phyloP scores from a whole-genome alignment of 2,329 filamentous ascomycete genomes.

The Sphaerulina vaccinii region DNA sequence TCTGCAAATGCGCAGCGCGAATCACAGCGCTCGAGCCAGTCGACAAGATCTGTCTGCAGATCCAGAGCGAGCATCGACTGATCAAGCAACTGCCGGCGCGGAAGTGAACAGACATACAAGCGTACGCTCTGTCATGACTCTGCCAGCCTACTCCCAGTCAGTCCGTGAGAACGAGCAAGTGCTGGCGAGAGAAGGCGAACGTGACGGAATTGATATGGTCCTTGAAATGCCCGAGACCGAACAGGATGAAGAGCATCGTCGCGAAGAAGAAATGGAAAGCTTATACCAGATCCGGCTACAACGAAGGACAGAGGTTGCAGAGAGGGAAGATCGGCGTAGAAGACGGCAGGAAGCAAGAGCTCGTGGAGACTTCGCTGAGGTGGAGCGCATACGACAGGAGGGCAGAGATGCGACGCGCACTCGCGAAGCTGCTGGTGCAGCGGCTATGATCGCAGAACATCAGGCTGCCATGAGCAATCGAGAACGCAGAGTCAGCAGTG shows the following conservation, averaged over 20 bases:
- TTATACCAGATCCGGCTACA: conserved; percentile 84
- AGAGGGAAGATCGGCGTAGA: conserved; percentile 72
- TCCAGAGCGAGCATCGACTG: conserved; percentile 28
- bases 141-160: conserved; percentile 77
- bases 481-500: conserved; percentile 68
- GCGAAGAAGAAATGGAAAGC: conserved; percentile 89
- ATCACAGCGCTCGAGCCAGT: conserved; percentile 27
- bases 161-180: conserved; percentile 76
- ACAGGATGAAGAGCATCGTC: conserved; percentile 73
- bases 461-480: conserved; percentile 55
- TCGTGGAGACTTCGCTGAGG: conserved; percentile 65
- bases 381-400: conserved; percentile 63
- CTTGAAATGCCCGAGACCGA: conserved; percentile 78
- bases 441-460: conserved; percentile 57
- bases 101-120: conserved; percentile 78
- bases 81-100: conserved; percentile 27
- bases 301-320: conserved; percentile 70
- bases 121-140: conserved; percentile 87
- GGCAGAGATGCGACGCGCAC: conserved; percentile 53
- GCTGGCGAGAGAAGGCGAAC: conserved; percentile 83
- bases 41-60: conserved; percentile 24
- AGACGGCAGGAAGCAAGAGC: conserved; percentile 69
- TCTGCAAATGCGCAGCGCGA: conserved; percentile 28
- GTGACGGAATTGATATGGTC: conserved; percentile 86
- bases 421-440: conserved; percentile 40